Evolutionary conservation across 768 basidiomycete genomes (phyloP).

Genomic region (Xerocomellus chrysenteron): DNA sequence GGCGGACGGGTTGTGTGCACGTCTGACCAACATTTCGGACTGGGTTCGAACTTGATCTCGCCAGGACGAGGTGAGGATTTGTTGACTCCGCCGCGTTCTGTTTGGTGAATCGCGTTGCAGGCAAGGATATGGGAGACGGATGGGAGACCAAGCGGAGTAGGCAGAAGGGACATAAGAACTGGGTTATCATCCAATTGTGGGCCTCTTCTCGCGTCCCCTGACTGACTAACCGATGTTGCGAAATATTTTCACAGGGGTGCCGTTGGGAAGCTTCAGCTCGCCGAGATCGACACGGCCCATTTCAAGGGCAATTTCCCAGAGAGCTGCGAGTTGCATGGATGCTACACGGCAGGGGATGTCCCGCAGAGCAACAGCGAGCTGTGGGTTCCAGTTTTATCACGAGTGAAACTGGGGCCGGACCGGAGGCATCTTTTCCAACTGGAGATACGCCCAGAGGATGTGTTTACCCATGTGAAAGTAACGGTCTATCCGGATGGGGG

Average conservation of each 20-base stretch:
- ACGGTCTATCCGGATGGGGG: conserved; percentile 96
- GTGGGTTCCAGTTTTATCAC: conserved; percentile 76
- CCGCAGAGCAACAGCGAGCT: conserved; percentile 39
- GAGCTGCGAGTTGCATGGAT: conserved; percentile 76
- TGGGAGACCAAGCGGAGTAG: conserved; percentile 97
- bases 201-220: conserved; percentile 11
- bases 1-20: conserved; percentile 82
- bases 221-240: background rate
- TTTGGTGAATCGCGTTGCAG: conserved; percentile 25
- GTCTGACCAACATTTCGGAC: conserved; percentile 95
- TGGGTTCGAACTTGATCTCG: conserved; percentile 85
- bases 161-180: conserved; percentile 79
- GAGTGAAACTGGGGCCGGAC: conserved; percentile 84
- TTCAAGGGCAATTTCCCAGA: conserved; percentile 97
- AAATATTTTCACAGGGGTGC: conserved; percentile 52
- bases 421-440: conserved; percentile 87
- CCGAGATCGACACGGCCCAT: conserved; percentile 91
- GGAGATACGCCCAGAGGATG: conserved; percentile 53
- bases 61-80: conserved; percentile 70
- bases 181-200: conserved; percentile 87
- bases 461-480: conserved; percentile 82
- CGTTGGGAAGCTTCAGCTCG: conserved; percentile 67
- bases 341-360: conserved; percentile 32
- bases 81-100: background rate
- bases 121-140: conserved; percentile 94